A percentile compares a stretch with the other conserved stretches of the same genome.
phyloP scores from a whole-genome alignment of 805 yeast species.

The Candida maesae region DNA sequence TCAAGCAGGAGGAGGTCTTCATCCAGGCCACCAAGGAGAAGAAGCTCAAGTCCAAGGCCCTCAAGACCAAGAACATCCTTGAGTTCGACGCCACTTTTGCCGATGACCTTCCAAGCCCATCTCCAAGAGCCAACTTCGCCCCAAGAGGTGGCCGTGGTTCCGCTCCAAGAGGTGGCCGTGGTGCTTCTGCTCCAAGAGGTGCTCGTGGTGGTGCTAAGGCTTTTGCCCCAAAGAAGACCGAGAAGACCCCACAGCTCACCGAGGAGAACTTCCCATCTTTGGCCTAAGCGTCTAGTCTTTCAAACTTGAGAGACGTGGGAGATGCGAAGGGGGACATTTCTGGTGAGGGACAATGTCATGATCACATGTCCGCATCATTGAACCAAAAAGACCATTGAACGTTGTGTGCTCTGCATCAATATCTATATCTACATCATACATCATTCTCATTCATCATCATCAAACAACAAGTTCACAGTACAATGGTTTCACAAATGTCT shows the following conservation, averaged over 20 bases:
- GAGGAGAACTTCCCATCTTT: conserved; percentile 69
- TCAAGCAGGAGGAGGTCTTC: conserved; percentile 60
- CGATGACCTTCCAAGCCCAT: conserved; percentile 43
- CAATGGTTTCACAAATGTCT: no score
- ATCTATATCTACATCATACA: no score
- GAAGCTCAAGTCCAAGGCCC: conserved; percentile 66
- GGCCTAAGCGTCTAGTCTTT: conserved; percentile 30
- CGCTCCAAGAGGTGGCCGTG: conserved; percentile 9
- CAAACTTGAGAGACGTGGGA: neutral
- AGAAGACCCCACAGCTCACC: conserved; percentile 30
- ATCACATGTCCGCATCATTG: neutral
- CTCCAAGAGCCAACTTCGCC: conserved; percentile 26
- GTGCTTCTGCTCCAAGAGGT: conserved; percentile 15
- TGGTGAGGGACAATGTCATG: no score
- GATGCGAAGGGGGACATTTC: no score
- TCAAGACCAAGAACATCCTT: conserved; percentile 76
- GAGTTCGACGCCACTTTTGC: conserved; percentile 72
- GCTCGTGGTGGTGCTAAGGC: conserved; percentile 11
- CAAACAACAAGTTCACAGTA: no score
- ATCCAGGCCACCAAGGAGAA: conserved; percentile 60
- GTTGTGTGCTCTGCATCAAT: no score
- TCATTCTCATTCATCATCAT: no score
- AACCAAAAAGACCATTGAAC: neutral
- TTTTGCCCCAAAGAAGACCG: conserved; percentile 30
- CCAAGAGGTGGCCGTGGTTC: conserved; percentile 23